A percentile compares a stretch with the other conserved stretches of the same genome.
Evolutionary conservation across 2,329 filamentous ascomycete species (phyloP).

Genomic region (Talaromyces albobiverticillius): DNA sequence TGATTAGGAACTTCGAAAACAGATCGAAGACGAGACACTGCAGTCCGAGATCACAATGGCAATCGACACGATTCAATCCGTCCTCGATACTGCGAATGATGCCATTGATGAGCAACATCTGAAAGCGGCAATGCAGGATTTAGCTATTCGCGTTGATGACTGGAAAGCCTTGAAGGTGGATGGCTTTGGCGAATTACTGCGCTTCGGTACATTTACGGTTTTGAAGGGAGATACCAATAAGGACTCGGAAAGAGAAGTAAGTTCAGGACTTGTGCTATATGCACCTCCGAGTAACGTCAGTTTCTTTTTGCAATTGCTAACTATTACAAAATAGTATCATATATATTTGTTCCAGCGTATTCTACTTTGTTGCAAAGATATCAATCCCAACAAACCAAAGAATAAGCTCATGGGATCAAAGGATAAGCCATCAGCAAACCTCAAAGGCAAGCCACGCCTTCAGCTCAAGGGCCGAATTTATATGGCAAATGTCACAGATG

Average conservation of each 20-base stretch:
- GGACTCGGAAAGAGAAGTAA: slow-evolving; percentile 86
- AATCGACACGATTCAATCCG: slow-evolving; percentile 76
- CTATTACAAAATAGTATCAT: slow-evolving; percentile 65
- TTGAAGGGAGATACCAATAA: slow-evolving; percentile 73
- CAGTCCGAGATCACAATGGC: slow-evolving; percentile 72
- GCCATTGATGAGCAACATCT: slow-evolving; percentile 86
- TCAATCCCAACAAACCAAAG: slow-evolving; percentile 77
- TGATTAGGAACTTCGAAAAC: slow-evolving; percentile 77
- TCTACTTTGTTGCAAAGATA: slow-evolving; percentile 93
- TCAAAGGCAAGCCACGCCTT: slow-evolving; percentile 70
- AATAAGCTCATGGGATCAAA: slow-evolving; percentile 61
- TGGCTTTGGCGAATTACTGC: slow-evolving; percentile 82
- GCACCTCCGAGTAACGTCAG: background rate
- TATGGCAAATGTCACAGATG: slow-evolving; percentile 97
- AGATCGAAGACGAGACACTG: slow-evolving; percentile 68
- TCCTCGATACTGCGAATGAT: slow-evolving; percentile 81
- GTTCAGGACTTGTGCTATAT: slow-evolving; percentile 25
- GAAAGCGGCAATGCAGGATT: slow-evolving; percentile 76
- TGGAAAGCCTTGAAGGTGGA: slow-evolving; percentile 94
- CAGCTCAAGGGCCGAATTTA: slow-evolving; percentile 97
- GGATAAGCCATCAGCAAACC: slow-evolving; percentile 68
- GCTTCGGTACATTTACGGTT: slow-evolving; percentile 88
- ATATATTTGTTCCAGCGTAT: slow-evolving; percentile 97
- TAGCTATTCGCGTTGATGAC: slow-evolving; percentile 82
- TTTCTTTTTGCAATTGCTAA: slow-evolving; percentile 15